Conservation (phyloP, 2,329 filamentous ascomycete species). For the Cordyceps fumosorosea region DNA sequence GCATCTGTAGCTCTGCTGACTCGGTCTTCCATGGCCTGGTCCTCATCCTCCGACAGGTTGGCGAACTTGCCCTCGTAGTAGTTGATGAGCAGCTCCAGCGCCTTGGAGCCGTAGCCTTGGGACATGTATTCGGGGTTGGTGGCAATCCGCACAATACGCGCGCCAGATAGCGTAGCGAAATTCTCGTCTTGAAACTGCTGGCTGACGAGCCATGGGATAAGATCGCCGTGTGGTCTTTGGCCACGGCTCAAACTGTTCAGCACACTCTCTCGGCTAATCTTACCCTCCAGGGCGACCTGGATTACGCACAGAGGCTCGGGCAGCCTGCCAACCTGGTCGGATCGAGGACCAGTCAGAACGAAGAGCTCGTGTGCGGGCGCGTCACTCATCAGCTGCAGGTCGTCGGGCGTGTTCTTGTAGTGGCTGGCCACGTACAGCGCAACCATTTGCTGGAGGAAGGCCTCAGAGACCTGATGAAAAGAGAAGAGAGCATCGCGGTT, state of each 20-base stretch:
- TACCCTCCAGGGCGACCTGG: slow-evolving; percentile 88
- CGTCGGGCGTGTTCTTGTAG: slow-evolving; percentile 97
- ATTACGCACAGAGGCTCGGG: slow-evolving; percentile 93
- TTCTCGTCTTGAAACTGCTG: slow-evolving; percentile 98
- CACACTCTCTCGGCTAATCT: slow-evolving; percentile 89
- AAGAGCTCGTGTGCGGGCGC: slow-evolving; percentile 95
- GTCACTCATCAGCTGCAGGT: slow-evolving; percentile 97
- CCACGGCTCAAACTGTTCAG: slow-evolving; percentile 84
- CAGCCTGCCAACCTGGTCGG: slow-evolving; percentile 68
- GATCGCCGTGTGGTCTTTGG: slow-evolving; percentile 79
- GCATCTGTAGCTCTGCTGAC: slow-evolving; percentile 76
- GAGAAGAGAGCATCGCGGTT: slow-evolving; percentile 98
- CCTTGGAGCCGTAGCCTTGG: slow-evolving; percentile 91
- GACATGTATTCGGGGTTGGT: slow-evolving; percentile 88
- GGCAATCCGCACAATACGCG: slow-evolving; percentile 86
- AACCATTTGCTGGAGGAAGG: slow-evolving; percentile 97
- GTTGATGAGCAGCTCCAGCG: slow-evolving; percentile 77
- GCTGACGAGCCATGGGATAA: slow-evolving; percentile 96
- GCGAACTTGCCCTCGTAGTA: slow-evolving; percentile 95
- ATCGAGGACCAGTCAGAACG: slow-evolving; percentile 80
- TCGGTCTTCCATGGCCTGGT: slow-evolving; percentile 45
- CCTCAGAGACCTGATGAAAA: slow-evolving; percentile 93
- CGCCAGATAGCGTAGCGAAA: slow-evolving; percentile 88
- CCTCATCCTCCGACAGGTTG: slow-evolving; percentile 67
- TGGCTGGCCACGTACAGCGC: slow-evolving; percentile 93